These are phyloP conservation scores for Royoungia palumana DNA, from an alignment of 768 basidiomycete species.

Conservation along the genomic window DNA sequence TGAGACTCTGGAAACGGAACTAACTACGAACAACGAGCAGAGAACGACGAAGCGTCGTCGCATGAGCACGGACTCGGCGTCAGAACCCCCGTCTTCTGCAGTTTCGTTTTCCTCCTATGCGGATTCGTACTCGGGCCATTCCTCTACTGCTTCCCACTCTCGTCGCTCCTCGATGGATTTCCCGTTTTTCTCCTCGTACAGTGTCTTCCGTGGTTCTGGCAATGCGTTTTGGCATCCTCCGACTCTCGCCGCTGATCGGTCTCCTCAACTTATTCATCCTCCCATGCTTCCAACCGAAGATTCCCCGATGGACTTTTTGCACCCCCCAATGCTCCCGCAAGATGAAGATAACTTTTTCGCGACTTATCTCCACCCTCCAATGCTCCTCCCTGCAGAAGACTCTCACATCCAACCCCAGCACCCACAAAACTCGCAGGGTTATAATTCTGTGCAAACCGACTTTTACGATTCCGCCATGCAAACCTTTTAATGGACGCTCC, in stretches of 20 bases:
- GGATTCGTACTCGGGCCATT: conserved; percentile 58
- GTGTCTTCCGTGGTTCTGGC: conserved; percentile 52
- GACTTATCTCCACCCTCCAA: conserved; percentile 54
- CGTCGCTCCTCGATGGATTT: conserved; percentile 63
- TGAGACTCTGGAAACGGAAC: conserved; percentile 46
- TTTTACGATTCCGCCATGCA: conserved; percentile 38
- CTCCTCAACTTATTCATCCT: conserved; percentile 61
- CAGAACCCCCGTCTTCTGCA: conserved; percentile 57
- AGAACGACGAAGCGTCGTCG: conserved; percentile 64
- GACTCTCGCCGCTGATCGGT: conserved; percentile 58
- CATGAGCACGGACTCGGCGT: conserved; percentile 59
- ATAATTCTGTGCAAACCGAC: conserved; percentile 21
- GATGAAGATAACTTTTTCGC: conserved; percentile 64
- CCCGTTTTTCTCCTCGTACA: conserved; percentile 55
- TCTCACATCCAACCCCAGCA: conserved; percentile 18
- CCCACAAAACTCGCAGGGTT: conserved; percentile 23
- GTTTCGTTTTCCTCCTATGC: conserved; percentile 60
- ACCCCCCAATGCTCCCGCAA: conserved; percentile 55
- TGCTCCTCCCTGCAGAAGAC: conserved; percentile 45
- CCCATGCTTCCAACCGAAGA: conserved; percentile 66
- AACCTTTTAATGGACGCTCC: conserved; percentile 23
- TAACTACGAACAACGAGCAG: conserved; percentile 16
- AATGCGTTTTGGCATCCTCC: conserved; percentile 76
- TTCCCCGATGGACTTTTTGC: conserved; percentile 70
- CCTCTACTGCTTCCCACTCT: conserved; percentile 55